Evolutionary conservation across 2,329 filamentous ascomycete genomes (phyloP), one percentile per base, ranked within the genome.

Genomic region (Metarhizium sp.): DNA sequence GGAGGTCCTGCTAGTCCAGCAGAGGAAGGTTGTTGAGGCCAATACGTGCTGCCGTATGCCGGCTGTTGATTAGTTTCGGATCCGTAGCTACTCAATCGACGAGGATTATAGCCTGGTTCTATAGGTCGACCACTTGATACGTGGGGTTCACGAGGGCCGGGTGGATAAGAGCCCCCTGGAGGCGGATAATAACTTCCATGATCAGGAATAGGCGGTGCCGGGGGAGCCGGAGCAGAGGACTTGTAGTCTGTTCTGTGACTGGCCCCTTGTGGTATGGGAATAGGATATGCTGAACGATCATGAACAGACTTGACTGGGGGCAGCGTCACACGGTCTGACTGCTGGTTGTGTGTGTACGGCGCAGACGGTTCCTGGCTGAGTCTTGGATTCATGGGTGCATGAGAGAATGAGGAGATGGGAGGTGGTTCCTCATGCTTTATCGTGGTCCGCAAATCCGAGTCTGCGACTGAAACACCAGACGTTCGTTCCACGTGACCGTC

Each of bases 21-120:
- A n/a, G 58, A 18, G 29, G 65, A 63, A n/a, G 61, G 63, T 36
- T 64, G 68, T 51, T 68, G 69, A 18, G 65, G 55, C 71, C 71
- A 73, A 61, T 68, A 73, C 5, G 66, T 45, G 38, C 64, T 66
- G 47, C 62, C 60, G 59, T 69, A 71, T 10, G 57, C 20, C 34
- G 59, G 6, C 20, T 48, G 38, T 32, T 58, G 59, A 50, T 57
- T 40, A 25, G 52, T 54, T 14, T 72, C 70, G 7, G 57, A 50
- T 2, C 63, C 67, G 47, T 69, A 72, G 18, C 59, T 59, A 48
- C 67, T 67, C 60, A 68, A 59, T 13, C 67, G 69, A 16, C 68
- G 64, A 53, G 65, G 60, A 32, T 63, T 61, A 48, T 67, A 71
- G 25, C 59, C 63, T 18, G 64, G 63, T 42, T 72, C 70, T 32